Percentiles rank a stretch among this genome's conserved stretches.
phyloP scores from a whole-genome alignment of 2,329 filamentous ascomycete species.

The Monilinia polystroma region DNA sequence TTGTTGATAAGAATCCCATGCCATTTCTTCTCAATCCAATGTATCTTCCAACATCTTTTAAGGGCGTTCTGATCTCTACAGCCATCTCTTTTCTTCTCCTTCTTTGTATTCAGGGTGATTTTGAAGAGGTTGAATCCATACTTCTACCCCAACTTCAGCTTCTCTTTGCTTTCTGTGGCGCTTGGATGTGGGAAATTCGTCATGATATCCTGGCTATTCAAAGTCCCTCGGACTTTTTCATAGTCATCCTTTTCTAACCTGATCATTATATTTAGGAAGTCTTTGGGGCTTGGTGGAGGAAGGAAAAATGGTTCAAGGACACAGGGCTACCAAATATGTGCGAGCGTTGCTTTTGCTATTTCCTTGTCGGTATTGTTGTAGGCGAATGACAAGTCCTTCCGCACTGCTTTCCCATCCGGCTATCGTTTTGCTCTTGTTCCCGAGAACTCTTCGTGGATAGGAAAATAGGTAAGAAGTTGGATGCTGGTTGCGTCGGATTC shows the following conservation, averaged over 20 bases:
- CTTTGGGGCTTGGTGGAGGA: constrained; percentile 12
- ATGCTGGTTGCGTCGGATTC: background rate
- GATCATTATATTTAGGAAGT: constrained; percentile 15
- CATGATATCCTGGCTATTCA: background rate
- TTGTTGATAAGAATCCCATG: background rate
- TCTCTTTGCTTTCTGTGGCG: constrained; percentile 15
- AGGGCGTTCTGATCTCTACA: background rate
- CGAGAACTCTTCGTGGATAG: background rate
- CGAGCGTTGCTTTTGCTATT: background rate
- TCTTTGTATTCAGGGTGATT: constrained; percentile 26
- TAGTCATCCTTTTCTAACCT: background rate
- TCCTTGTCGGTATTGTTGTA: background rate
- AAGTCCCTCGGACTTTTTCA: background rate
- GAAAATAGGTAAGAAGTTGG: background rate
- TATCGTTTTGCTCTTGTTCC: background rate
- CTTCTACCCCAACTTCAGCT: constrained; percentile 3
- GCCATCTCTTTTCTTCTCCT: constrained; percentile 24
- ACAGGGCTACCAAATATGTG: background rate
- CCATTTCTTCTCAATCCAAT: background rate
- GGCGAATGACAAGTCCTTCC: background rate
- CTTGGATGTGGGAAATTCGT: constrained; percentile 6
- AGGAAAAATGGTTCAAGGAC: constrained; percentile 1
- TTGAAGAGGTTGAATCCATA: constrained; percentile 27
- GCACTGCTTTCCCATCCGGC: background rate
- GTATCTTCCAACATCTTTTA: background rate